These are phyloP conservation scores for Ceratobasidium sp. DNA, from an alignment of 1,284 basidiomycete genomes.

Conservation along the genomic window DNA sequence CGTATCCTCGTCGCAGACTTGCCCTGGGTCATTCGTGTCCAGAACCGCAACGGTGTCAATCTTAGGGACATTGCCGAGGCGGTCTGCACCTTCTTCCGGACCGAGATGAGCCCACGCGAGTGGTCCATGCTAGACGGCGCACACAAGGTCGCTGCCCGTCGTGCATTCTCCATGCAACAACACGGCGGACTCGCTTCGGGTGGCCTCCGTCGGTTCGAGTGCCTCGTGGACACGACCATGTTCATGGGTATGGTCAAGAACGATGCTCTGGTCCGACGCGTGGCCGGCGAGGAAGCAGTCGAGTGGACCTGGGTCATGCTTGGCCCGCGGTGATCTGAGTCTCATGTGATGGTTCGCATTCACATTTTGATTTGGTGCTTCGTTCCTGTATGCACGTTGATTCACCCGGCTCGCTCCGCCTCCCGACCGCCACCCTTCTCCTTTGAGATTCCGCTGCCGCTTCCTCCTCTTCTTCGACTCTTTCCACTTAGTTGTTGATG, in stretches of 20 bases:
- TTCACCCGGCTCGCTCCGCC: neutral
- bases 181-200: conserved; percentile 15
- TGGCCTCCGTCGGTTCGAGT: conserved; percentile 35
- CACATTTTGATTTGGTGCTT: conserved; percentile 3
- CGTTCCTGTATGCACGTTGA: conserved; percentile 32
- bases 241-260: conserved; percentile 37
- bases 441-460: neutral
- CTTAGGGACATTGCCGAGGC: conserved; percentile 35
- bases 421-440: neutral
- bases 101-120: conserved; percentile 36
- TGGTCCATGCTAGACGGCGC: conserved; percentile 38
- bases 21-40: conserved; percentile 35
- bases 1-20: conserved; percentile 35
- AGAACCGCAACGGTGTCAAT: conserved; percentile 31
- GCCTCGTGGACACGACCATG: conserved; percentile 37
- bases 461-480: neutral
- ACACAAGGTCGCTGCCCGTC: conserved; percentile 32
- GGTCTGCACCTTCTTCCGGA: conserved; percentile 28
- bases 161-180: conserved; percentile 30
- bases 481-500: neutral
- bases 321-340: conserved; percentile 27
- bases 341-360: conserved; percentile 1
- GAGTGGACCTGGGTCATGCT: conserved; percentile 40
- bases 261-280: conserved; percentile 27
- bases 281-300: conserved; percentile 36